Evolutionary conservation across 768 basidiomycete species (phyloP).

Genomic region (Boletellus ananas): DNA sequence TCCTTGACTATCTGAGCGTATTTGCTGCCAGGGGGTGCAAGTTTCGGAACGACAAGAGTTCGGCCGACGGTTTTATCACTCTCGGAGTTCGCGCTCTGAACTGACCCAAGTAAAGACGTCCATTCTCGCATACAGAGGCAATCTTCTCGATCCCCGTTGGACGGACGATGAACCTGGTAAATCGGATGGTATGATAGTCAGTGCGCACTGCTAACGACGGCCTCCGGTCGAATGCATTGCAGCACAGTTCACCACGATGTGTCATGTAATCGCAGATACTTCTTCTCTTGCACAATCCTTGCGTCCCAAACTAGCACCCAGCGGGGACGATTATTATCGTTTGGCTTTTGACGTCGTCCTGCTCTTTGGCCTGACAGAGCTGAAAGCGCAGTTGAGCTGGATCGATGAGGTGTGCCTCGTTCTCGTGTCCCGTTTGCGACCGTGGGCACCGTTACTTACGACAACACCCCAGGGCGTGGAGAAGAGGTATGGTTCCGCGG

Average conservation of each 20-base stretch:
- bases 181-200: not conserved
- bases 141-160: not conserved
- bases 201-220: not conserved
- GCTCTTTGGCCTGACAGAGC: slow-evolving; percentile 41
- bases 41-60: slow-evolving; percentile 23
- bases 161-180: slow-evolving; percentile 14
- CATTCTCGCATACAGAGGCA: not conserved
- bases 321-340: slow-evolving; percentile 9
- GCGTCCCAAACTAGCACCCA: not conserved
- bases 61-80: slow-evolving; percentile 1
- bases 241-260: slow-evolving; percentile 5
- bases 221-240: not conserved
- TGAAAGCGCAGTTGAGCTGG: slow-evolving; percentile 46
- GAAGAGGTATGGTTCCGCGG: not conserved
- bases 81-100: not conserved
- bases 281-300: slow-evolving; percentile 5
- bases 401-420: slow-evolving; percentile 21
- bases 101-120: not conserved
- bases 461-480: not conserved
- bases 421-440: not conserved
- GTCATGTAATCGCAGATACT: slow-evolving; percentile 8
- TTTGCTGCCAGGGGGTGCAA: slow-evolving; percentile 6
- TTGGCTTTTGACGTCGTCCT: slow-evolving; percentile 34
- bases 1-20: not conserved
- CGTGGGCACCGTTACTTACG: too few relatives aligned